These are phyloP conservation scores for Allomyces macrogynus DNA, from an alignment of 192 early-diverging fungal genomes.

Conservation along the genomic window DNA sequence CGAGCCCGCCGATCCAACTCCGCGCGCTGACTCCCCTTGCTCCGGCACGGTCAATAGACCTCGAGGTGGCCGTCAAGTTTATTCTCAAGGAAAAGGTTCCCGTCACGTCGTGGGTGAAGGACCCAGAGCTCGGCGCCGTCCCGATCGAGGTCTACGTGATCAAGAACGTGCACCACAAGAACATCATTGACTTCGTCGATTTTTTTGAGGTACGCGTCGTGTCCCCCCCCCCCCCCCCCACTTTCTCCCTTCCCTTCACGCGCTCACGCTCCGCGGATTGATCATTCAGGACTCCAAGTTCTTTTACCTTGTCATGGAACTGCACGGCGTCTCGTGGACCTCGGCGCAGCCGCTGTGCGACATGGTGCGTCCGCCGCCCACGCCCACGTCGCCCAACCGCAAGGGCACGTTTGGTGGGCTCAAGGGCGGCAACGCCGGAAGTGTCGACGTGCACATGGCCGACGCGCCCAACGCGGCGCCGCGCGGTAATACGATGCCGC, in stretches of 20 bases:
- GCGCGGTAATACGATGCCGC: slow-evolving; percentile 1
- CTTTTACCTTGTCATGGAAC: slow-evolving; percentile 36
- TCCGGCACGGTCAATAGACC: background rate
- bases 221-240: too few relatives aligned
- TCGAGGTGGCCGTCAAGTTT: slow-evolving; percentile 55
- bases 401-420: slow-evolving; percentile 7
- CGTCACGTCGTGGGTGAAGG: slow-evolving; percentile 20
- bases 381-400: slow-evolving; percentile 12
- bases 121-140: slow-evolving; percentile 19
- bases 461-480: slow-evolving; percentile 7
- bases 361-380: slow-evolving; percentile 7
- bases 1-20: too few relatives aligned
- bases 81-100: slow-evolving; percentile 36
- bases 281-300: slow-evolving; percentile 13
- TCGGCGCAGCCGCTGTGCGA: slow-evolving; percentile 9
- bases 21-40: too few relatives aligned
- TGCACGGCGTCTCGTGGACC: slow-evolving; percentile 32
- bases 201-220: slow-evolving; percentile 4
- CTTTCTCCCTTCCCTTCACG: background rate
- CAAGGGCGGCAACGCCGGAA: slow-evolving; percentile 1
- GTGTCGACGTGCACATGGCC: slow-evolving; percentile 10
- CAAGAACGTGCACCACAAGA: slow-evolving; percentile 27
- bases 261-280: background rate
- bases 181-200: slow-evolving; percentile 40
- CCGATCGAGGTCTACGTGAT: slow-evolving; percentile 35